Evolutionary conservation across 1,284 basidiomycete genomes (phyloP).

Genomic region (Bondarzewia mesenterica): DNA sequence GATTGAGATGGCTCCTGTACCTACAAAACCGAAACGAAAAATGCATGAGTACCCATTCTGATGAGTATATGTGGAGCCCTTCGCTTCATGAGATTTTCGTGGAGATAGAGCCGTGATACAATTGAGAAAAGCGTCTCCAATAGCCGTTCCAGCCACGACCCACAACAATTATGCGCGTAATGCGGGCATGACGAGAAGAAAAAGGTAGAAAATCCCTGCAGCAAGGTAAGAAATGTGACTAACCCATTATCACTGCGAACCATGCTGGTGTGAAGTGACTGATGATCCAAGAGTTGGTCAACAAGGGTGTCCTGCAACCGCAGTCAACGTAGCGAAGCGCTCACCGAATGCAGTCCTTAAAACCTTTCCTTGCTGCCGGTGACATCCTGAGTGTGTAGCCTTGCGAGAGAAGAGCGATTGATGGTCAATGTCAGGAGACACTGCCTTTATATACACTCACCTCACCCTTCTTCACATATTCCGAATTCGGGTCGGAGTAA

Average conservation of each 20-base stretch:
- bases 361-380: background rate
- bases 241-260: constrained; percentile 49
- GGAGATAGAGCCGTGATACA: too few relatives aligned
- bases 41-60: too few relatives aligned
- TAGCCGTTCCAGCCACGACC: background rate
- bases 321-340: too few relatives aligned
- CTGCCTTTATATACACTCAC: background rate
- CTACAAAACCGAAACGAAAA: constrained; percentile 22
- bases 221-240: constrained; percentile 6
- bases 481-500: background rate
- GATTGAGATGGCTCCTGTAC: constrained; percentile 47
- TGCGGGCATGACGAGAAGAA: background rate
- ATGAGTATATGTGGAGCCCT: too few relatives aligned
- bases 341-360: constrained; percentile 4
- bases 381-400: background rate
- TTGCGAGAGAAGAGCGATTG: too few relatives aligned
- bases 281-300: background rate
- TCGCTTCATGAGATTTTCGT: too few relatives aligned
- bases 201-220: background rate
- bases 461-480: background rate
- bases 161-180: background rate
- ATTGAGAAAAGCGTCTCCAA: background rate
- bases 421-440: background rate
- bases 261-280: constrained; percentile 41
- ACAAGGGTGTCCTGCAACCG: too few relatives aligned